phyloP scores from a whole-genome alignment of 257 asterid genomes.

The Nicotiana obtusifolia region DNA sequence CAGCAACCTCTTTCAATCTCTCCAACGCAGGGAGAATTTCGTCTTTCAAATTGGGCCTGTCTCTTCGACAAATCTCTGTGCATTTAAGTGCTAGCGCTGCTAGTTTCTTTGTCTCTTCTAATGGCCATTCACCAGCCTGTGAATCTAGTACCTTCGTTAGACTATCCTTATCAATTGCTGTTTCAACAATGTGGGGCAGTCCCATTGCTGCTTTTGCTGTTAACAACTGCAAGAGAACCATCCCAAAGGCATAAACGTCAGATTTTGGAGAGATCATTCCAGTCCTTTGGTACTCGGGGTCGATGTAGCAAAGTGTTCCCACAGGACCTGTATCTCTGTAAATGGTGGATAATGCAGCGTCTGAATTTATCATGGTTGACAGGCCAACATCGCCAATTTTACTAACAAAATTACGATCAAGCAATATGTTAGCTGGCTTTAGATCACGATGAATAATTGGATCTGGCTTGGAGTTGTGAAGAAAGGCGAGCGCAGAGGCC shows the following conservation, averaged over 20 bases:
- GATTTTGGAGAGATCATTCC: slow-evolving; percentile 61
- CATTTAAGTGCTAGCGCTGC: slow-evolving; percentile 60
- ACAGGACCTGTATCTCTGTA: slow-evolving; percentile 44
- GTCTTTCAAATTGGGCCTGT: slow-evolving; percentile 57
- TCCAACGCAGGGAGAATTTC: slow-evolving; percentile 58
- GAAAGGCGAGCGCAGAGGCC: slow-evolving; percentile 76
- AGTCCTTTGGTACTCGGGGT: slow-evolving; percentile 87
- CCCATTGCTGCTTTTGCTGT: slow-evolving; percentile 75
- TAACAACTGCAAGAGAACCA: slow-evolving; percentile 63
- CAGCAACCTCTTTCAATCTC: slow-evolving; percentile 50
- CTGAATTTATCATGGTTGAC: slow-evolving; percentile 44
- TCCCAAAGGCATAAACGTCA: slow-evolving; percentile 76
- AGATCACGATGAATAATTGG: slow-evolving; percentile 82
- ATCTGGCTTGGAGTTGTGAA: slow-evolving; percentile 65
- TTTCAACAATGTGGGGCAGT: slow-evolving; percentile 52
- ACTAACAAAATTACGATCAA: slow-evolving; percentile 66
- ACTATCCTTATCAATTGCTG: slow-evolving; percentile 36
- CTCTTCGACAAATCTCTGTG: slow-evolving; percentile 55
- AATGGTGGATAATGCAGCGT: slow-evolving; percentile 26
- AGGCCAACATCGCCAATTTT: slow-evolving; percentile 91
- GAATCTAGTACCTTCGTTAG: slow-evolving; percentile 43
- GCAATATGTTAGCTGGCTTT: slow-evolving; percentile 86
- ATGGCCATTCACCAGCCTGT: slow-evolving; percentile 71
- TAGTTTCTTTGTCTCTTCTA: slow-evolving; percentile 50
- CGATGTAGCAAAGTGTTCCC: slow-evolving; percentile 80